A percentile compares a stretch with the other conserved stretches of the same genome.
Evolutionary conservation across 495 filamentous ascomycete species (phyloP).

Genomic region (Podospora appendiculata): DNA sequence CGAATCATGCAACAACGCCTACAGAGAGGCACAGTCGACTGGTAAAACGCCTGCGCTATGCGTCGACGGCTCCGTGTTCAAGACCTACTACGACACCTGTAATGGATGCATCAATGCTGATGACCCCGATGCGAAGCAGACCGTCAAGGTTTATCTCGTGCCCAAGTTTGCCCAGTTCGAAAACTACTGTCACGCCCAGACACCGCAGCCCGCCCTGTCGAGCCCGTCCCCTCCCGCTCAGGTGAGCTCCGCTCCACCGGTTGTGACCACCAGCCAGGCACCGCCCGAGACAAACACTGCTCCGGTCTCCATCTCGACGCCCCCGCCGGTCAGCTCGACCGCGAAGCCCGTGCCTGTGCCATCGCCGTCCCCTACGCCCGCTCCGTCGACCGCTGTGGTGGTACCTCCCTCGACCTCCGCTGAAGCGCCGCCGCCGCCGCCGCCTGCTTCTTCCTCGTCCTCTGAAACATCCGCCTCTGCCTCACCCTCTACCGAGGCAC

Average conservation of each 20-base stretch:
- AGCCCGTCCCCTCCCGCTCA: slow-evolving; percentile 3
- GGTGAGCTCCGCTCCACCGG: background rate
- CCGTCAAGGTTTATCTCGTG: slow-evolving; percentile 15
- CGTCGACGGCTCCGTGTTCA: slow-evolving; percentile 32
- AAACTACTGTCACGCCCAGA: slow-evolving; percentile 20
- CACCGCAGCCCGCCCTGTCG: slow-evolving; percentile 5
- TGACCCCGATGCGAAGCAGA: slow-evolving; percentile 9
- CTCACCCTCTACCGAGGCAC: background rate
- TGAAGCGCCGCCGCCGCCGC: background rate
- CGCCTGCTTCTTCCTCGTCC: background rate
- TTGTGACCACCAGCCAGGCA: slow-evolving; percentile 16
- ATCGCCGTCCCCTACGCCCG: background rate
- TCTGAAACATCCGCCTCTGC: background rate
- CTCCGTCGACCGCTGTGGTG: background rate
- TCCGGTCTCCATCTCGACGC: slow-evolving; percentile 10
- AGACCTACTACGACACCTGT: slow-evolving; percentile 28
- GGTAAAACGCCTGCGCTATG: slow-evolving; percentile 45
- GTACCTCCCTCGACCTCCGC: background rate
- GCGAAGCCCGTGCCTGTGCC: background rate
- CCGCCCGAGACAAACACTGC: slow-evolving; percentile 17
- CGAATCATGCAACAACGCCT: slow-evolving; percentile 44
- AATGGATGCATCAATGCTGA: slow-evolving; percentile 22
- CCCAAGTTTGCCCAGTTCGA: slow-evolving; percentile 20
- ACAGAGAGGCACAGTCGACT: slow-evolving; percentile 33
- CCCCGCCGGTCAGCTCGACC: slow-evolving; percentile 1